Conservation (phyloP, 1,139 yeast genomes). For the Pichia sp. region DNA sequence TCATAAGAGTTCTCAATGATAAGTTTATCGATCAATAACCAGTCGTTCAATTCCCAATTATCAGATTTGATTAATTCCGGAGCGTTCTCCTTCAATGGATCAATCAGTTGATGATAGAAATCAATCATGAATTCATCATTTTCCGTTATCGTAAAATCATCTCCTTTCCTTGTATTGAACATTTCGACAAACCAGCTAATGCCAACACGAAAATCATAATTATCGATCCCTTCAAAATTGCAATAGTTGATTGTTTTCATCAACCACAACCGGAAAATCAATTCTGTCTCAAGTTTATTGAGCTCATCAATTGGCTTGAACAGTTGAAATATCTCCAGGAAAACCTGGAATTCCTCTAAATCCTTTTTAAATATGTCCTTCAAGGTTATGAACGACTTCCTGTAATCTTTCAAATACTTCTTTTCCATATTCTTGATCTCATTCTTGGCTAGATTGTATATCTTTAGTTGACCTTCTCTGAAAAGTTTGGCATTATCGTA, state of each 20-base stretch:
- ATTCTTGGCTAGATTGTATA: slow-evolving; percentile 38
- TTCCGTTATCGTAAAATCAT: slow-evolving; percentile 29
- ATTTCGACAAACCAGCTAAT: slow-evolving; percentile 39
- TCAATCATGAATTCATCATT: slow-evolving; percentile 38
- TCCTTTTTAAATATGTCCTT: slow-evolving; percentile 29
- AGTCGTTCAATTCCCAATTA: slow-evolving; percentile 45
- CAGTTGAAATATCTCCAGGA: slow-evolving; percentile 44
- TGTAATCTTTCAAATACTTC: slow-evolving; percentile 34
- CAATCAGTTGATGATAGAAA: slow-evolving; percentile 44
- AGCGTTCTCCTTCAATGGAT: slow-evolving; percentile 36
- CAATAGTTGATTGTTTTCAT: slow-evolving; percentile 44
- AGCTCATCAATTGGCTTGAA: slow-evolving; percentile 39
- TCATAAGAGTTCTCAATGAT: slow-evolving; percentile 16
- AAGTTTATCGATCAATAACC: slow-evolving; percentile 12
- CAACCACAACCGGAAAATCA: slow-evolving; percentile 43
- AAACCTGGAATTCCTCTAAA: slow-evolving; percentile 35
- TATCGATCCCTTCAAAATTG: slow-evolving; percentile 22
- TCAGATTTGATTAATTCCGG: slow-evolving; percentile 43
- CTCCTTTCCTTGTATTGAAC: slow-evolving; percentile 33
- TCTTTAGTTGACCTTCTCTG: slow-evolving; percentile 36
- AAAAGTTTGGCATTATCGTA: slow-evolving; percentile 30
- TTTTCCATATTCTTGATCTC: slow-evolving; percentile 46
- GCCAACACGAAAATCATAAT: slow-evolving; percentile 17
- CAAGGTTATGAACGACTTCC: slow-evolving; percentile 35
- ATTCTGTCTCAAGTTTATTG: slow-evolving; percentile 40